phyloP scores from a whole-genome alignment of 805 yeast genomes.

The Candida loeiensis region DNA sequence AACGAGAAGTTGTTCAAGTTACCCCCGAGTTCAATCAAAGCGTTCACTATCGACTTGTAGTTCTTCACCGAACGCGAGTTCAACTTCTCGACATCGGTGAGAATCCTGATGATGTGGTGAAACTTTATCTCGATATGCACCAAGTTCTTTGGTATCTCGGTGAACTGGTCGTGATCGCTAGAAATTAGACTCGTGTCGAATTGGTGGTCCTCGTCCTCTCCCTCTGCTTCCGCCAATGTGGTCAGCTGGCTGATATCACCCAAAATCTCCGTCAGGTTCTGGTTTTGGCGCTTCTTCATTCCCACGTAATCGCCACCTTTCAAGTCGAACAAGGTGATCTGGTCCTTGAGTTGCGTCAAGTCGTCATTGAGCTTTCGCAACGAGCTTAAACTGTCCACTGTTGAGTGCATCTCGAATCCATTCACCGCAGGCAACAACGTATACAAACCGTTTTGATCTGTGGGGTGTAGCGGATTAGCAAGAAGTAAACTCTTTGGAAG shows the following conservation, averaged over 20 bases:
- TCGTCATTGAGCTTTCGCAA: constrained; percentile 36
- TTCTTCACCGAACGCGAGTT: constrained; percentile 38
- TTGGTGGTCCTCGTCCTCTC: constrained; percentile 4
- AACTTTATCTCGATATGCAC: constrained; percentile 33
- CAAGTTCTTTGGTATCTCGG: constrained; percentile 29
- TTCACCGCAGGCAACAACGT: constrained; percentile 44
- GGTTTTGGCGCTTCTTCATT: constrained; percentile 5
- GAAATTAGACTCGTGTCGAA: constrained; percentile 1
- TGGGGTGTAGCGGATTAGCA: constrained; percentile 49
- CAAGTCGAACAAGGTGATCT: constrained; percentile 27
- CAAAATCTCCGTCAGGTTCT: neutral
- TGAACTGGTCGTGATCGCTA: constrained; percentile 15
- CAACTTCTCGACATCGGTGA: constrained; percentile 34
- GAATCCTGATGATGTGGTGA: constrained; percentile 29
- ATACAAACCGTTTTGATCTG: constrained; percentile 52
- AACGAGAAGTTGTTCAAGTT: constrained; percentile 54
- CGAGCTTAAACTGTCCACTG: constrained; percentile 28
- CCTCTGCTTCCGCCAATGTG: constrained; percentile 1
- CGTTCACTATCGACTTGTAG: constrained; percentile 35
- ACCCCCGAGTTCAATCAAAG: constrained; percentile 52
- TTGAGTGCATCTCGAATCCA: constrained; percentile 33
- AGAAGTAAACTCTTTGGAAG: constrained; percentile 48
- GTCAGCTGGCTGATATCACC: constrained; percentile 6
- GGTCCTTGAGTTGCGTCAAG: constrained; percentile 29
- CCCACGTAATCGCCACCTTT: constrained; percentile 19